Base-by-base conservation (phyloP, 2,329 filamentous ascomycete genomes). In the Botrytis pseudocinerea region DNA sequence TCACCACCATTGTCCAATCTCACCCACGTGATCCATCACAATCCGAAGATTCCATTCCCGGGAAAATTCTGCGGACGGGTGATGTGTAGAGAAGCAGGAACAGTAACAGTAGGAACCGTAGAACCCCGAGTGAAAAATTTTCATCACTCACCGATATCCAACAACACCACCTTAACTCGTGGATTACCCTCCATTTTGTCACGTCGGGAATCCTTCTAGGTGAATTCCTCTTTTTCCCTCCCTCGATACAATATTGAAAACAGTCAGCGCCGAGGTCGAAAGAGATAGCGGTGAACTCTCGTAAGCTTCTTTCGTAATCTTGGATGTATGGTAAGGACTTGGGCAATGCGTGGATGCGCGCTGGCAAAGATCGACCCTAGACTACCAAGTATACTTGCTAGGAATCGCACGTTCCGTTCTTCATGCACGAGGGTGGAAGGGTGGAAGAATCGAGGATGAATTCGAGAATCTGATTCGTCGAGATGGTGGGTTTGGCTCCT, bases 61-160 rank as follows among this genome's bases (percentile, higher is more conserved):
- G 14, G 65, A 57, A 68, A 68, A 57, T n/a, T 57, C 48, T 68
- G 65, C 65, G 40, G 65, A 28, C 48, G 48, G 35, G 20, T 68
- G 64, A 57, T 42, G 28, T 14, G 9, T 48, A 25, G 32, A 65
- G 10, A 66, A 28, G 25, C 40, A 69, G 54, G 51, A 69, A 61
- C n/a, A 10, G 40, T 38, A 69, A 44, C 66, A 60, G 28, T 40
- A 25, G 40, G 65, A 68, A 42, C 48, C 46, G 48, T 14, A 40
- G 42, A 68, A 7, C 35, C 16, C 35, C 35, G 48, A 68, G 48
- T 32, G 14, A 42, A 68, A 57, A 35, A 0, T 28, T 42, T 68
- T 38, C 48, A 32, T 42, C 48, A 78, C 80, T 76, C 75, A 81
- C 80, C 80, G 59, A 81, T 80, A 77, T 81, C 80, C n/a, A 81